phyloP scores from a whole-genome alignment of 2,329 filamentous ascomycete genomes.

The Orbilia ellipsospora region DNA sequence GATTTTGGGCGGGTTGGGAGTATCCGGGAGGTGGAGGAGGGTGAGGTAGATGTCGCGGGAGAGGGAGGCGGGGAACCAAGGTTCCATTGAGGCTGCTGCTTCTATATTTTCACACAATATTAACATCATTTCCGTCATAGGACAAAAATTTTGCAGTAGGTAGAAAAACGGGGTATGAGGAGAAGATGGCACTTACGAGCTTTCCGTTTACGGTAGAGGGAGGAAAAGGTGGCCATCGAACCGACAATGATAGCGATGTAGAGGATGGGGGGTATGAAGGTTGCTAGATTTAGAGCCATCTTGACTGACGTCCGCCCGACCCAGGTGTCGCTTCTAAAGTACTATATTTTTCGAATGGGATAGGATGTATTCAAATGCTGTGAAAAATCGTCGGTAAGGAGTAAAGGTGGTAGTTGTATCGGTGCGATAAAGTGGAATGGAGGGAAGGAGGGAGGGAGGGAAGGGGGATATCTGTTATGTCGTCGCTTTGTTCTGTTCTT shows the following conservation, averaged over 20 bases:
- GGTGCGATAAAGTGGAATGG: conserved; percentile 3
- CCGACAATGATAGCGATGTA: conserved; percentile 89
- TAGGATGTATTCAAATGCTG: no score
- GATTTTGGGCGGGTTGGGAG: conserved; percentile 68
- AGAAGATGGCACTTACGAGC: conserved; percentile 69
- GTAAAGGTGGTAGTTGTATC: background rate
- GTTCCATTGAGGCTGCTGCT: conserved; percentile 84
- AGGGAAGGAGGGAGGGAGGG: conserved; percentile 15
- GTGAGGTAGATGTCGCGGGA: conserved; percentile 95
- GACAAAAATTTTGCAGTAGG: no score
- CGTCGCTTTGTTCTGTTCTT: conserved; percentile 23
- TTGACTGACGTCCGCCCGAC: conserved; percentile 19
- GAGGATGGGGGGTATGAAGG: conserved; percentile 72
- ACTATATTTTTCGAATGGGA: no score
- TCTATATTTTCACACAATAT: conserved; percentile 64
- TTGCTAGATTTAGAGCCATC: conserved; percentile 43
- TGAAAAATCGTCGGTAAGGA: background rate
- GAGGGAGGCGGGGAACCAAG: conserved; percentile 92
- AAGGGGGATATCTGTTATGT: no score
- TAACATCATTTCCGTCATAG: no score
- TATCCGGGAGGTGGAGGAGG: conserved; percentile 78
- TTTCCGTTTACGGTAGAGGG: conserved; percentile 92
- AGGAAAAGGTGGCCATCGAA: conserved; percentile 90
- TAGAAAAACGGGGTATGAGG: no score
- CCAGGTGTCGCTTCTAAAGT: no score